These are phyloP conservation scores for Chionographis japonica DNA, from an alignment of 106 monocot genomes.

Conservation along the genomic window DNA sequence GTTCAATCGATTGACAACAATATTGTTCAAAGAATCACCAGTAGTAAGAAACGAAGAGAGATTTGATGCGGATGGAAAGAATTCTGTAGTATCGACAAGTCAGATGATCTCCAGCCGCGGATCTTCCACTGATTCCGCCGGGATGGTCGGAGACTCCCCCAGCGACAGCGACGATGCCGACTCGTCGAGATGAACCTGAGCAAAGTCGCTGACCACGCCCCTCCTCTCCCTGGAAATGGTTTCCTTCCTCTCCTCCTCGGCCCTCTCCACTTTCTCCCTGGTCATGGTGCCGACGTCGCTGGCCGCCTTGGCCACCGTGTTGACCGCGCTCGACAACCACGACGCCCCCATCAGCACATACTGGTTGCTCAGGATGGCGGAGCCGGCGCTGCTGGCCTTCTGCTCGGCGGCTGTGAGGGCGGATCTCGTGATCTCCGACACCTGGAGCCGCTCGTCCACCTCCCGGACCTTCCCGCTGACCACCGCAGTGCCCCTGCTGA, in stretches of 20 bases:
- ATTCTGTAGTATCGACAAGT: not conserved
- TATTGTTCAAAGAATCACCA: not conserved
- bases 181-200: slow-evolving; percentile 52
- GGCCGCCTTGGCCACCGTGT: slow-evolving; percentile 53
- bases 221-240: slow-evolving; percentile 35
- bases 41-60: not conserved
- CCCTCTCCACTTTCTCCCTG: slow-evolving; percentile 67
- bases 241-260: slow-evolving; percentile 64
- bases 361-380: slow-evolving; percentile 55
- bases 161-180: not conserved
- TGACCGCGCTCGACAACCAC: slow-evolving; percentile 62
- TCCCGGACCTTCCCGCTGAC: slow-evolving; percentile 61
- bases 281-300: slow-evolving; percentile 62
- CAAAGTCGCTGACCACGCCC: slow-evolving; percentile 40
- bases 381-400: slow-evolving; percentile 51
- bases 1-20: too few species aligned
- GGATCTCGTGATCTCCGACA: slow-evolving; percentile 74
- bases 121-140: slow-evolving; percentile 30
- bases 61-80: not conserved
- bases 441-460: slow-evolving; percentile 68
- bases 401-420: slow-evolving; percentile 67
- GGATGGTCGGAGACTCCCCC: slow-evolving; percentile 38
- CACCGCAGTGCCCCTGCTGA: slow-evolving; percentile 50
- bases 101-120: slow-evolving; percentile 19
- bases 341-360: slow-evolving; percentile 65